Evolutionary conservation across 345 rosid species (phyloP).

Genomic region (Rhodamnia argentea): DNA sequence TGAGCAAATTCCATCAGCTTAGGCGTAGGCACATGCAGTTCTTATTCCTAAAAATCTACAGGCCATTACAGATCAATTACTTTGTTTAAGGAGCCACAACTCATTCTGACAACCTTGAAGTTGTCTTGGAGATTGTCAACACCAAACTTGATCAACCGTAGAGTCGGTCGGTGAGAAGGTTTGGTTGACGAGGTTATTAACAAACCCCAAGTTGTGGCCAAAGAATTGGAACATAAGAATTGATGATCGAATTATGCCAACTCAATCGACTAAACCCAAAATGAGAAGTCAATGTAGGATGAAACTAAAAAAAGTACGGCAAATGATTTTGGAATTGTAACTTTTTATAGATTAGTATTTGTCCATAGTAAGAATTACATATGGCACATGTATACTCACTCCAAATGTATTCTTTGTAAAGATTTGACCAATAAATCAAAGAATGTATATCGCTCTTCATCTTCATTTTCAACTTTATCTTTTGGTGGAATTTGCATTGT

Average conservation of each 20-base stretch:
- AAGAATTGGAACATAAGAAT: background rate
- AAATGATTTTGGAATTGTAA: background rate
- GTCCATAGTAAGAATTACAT: too few species aligned
- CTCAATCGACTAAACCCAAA: too few species aligned
- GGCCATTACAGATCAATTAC: background rate
- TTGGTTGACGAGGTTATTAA: background rate
- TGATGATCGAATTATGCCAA: too few species aligned
- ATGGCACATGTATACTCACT: too few species aligned
- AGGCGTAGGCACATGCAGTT: background rate
- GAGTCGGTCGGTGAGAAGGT: background rate
- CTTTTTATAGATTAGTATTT: background rate
- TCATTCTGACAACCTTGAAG: background rate
- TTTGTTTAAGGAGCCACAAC: background rate
- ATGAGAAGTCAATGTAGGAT: background rate
- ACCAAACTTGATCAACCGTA: background rate
- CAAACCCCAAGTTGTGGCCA: background rate
- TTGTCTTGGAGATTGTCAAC: background rate
- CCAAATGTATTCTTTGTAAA: background rate
- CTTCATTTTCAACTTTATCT: too few species aligned
- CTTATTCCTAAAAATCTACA: background rate
- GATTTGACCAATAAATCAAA: background rate
- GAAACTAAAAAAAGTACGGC: too few species aligned
- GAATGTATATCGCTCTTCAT: too few species aligned
- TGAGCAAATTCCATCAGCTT: background rate
- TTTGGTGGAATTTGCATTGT: too few species aligned